These are phyloP conservation scores for Francoa sonchifolia DNA, from an alignment of 441 rosid genomes.

Conservation along the genomic window DNA sequence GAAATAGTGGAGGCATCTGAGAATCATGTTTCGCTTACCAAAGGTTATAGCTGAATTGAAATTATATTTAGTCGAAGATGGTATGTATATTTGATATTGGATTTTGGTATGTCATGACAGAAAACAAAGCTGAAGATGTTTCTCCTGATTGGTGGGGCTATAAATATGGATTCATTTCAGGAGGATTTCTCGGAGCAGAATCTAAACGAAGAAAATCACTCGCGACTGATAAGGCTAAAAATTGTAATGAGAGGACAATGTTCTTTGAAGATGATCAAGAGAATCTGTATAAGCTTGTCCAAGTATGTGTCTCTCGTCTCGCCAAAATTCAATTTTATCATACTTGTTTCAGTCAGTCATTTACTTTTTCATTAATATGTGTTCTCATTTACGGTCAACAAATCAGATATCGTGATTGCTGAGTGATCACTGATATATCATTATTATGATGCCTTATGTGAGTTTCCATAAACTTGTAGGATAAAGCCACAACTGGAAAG, in stretches of 20 bases:
- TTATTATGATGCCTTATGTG: too few relatives aligned
- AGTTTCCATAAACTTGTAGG: slow-evolving; percentile 43
- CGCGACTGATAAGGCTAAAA: slow-evolving; percentile 19
- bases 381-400: too few relatives aligned
- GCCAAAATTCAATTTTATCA: slow-evolving; percentile 1
- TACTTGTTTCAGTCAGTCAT: too few relatives aligned
- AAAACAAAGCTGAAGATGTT: slow-evolving; percentile 26
- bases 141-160: slow-evolving; percentile 88
- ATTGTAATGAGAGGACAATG: slow-evolving; percentile 33
- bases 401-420: neutral
- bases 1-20: slow-evolving; percentile 32
- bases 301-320: slow-evolving; percentile 30
- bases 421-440: too few relatives aligned
- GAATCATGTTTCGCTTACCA: slow-evolving; percentile 17
- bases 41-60: slow-evolving; percentile 24
- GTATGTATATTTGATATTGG: too few relatives aligned
- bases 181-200: slow-evolving; percentile 82
- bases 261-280: slow-evolving; percentile 94
- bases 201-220: slow-evolving; percentile 34
- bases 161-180: slow-evolving; percentile 72
- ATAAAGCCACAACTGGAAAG: slow-evolving; percentile 85
- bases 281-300: slow-evolving; percentile 90
- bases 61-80: too few relatives aligned
- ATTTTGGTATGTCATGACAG: slow-evolving; percentile 27
- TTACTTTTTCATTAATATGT: too few relatives aligned